Percentiles rank a stretch among this genome's conserved stretches.
These are phyloP conservation scores for Gossypium trilobum DNA, from an alignment of 441 rosid species.

Conservation along the genomic window DNA sequence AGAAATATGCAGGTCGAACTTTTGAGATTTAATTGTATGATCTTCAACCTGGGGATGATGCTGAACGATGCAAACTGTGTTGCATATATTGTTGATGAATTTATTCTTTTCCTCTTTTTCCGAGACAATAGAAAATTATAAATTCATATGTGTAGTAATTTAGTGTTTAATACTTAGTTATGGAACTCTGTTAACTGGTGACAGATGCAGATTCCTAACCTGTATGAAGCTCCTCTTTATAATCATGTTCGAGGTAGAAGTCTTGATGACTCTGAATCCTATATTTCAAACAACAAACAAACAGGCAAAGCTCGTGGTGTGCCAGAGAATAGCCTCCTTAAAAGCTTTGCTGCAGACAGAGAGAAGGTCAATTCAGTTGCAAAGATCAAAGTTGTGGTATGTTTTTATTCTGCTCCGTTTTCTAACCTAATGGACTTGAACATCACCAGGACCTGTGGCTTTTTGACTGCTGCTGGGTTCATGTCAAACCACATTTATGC, in stretches of 20 bases:
- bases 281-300: slow-evolving; percentile 47
- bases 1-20: not conserved
- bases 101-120: not conserved
- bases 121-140: not conserved
- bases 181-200: slow-evolving; percentile 20
- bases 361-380: slow-evolving; percentile 84
- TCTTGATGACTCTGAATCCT: slow-evolving; percentile 73
- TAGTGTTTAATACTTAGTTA: not conserved
- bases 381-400: slow-evolving; percentile 97
- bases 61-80: not conserved
- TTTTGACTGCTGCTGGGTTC: slow-evolving; percentile 4
- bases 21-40: not conserved
- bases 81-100: not conserved
- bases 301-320: slow-evolving; percentile 51
- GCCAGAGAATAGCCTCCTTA: slow-evolving; percentile 60
- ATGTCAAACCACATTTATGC: not conserved
- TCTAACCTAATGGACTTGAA: not conserved
- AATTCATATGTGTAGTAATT: not conserved
- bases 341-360: slow-evolving; percentile 71
- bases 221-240: slow-evolving; percentile 51
- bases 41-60: not conserved
- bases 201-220: slow-evolving; percentile 56
- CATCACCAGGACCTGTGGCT: not conserved
- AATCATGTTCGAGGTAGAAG: slow-evolving; percentile 65
- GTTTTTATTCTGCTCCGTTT: slow-evolving; percentile 19